phyloP scores from a whole-genome alignment of 495 filamentous ascomycete species.

The Astrothelium subdiscretum region DNA sequence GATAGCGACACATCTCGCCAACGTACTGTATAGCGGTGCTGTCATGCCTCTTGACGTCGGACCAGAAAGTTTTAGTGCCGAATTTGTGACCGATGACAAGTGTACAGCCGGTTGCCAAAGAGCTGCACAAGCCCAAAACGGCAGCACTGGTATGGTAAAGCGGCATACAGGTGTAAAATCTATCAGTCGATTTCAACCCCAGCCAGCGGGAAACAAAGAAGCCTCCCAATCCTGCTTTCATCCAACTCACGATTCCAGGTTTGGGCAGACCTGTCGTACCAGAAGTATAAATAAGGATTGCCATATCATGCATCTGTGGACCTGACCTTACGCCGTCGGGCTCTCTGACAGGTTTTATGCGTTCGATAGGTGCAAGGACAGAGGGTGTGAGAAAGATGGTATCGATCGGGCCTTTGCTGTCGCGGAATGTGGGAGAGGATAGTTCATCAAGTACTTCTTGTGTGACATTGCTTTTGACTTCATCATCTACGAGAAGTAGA shows the following conservation, averaged over 20 bases:
- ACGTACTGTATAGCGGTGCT: slow-evolving; percentile 90
- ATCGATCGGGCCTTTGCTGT: slow-evolving; percentile 10
- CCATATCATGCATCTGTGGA: slow-evolving; percentile 44
- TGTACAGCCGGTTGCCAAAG: slow-evolving; percentile 49
- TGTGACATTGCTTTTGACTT: slow-evolving; percentile 44
- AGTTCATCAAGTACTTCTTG: slow-evolving; percentile 36
- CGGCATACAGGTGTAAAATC: slow-evolving; percentile 88
- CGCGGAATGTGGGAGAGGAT: background rate
- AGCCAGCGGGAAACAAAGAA: slow-evolving; percentile 48
- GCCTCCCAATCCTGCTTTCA: slow-evolving; percentile 45
- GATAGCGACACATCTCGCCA: slow-evolving; percentile 86
- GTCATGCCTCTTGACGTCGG: slow-evolving; percentile 56
- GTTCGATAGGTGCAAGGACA: slow-evolving; percentile 4
- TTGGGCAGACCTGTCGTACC: slow-evolving; percentile 91
- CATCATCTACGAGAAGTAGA: slow-evolving; percentile 64
- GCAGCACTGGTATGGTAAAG: slow-evolving; percentile 83
- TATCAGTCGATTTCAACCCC: slow-evolving; percentile 45
- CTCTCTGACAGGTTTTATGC: slow-evolving; percentile 32
- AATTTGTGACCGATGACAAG: slow-evolving; percentile 71
- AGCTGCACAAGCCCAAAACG: slow-evolving; percentile 53
- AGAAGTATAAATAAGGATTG: slow-evolving; percentile 70
- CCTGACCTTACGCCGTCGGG: slow-evolving; percentile 49
- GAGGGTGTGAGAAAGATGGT: slow-evolving; percentile 5
- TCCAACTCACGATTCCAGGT: slow-evolving; percentile 73
- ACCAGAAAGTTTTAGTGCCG: slow-evolving; percentile 71